phyloP scores from a whole-genome alignment of 768 basidiomycete species.

The Suillus tomentosus region DNA sequence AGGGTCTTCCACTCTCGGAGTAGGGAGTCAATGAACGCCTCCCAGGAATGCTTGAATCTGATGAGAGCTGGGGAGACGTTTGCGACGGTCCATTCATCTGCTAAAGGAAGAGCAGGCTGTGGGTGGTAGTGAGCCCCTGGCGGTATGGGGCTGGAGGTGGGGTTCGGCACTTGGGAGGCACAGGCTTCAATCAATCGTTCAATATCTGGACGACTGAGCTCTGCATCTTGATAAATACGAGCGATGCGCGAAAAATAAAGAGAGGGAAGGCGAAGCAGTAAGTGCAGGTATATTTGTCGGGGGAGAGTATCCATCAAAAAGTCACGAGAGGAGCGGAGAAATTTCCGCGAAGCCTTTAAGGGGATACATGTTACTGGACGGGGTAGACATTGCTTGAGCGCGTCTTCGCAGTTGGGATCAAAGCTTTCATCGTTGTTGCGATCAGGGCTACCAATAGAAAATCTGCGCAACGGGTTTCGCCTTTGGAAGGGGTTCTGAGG shows the following conservation, averaged over 20 bases:
- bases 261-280: constrained; percentile 70
- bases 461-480: constrained; percentile 22
- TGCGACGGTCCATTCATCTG: constrained; percentile 52
- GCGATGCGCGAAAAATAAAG: constrained; percentile 81
- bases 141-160: constrained; percentile 30
- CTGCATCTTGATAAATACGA: constrained; percentile 74
- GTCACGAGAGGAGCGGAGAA: constrained; percentile 25
- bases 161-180: constrained; percentile 17
- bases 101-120: constrained; percentile 41
- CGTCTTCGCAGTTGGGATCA: constrained; percentile 27
- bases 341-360: constrained; percentile 17
- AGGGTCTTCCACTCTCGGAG: constrained; percentile 75
- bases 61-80: constrained; percentile 63
- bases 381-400: constrained; percentile 25
- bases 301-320: constrained; percentile 41
- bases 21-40: constrained; percentile 69
- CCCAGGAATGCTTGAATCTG: constrained; percentile 69
- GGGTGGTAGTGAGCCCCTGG: constrained; percentile 27
- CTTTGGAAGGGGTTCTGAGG: constrained; percentile 56
- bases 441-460: constrained; percentile 28
- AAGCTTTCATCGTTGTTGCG: constrained; percentile 14
- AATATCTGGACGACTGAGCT: constrained; percentile 75
- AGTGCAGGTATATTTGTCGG: constrained; percentile 44
- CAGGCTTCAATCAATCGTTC: constrained; percentile 48
- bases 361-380: constrained; percentile 17